Base-by-base conservation (phyloP, 2,329 filamentous ascomycete genomes). In the Trichoderma simmonsii region DNA sequence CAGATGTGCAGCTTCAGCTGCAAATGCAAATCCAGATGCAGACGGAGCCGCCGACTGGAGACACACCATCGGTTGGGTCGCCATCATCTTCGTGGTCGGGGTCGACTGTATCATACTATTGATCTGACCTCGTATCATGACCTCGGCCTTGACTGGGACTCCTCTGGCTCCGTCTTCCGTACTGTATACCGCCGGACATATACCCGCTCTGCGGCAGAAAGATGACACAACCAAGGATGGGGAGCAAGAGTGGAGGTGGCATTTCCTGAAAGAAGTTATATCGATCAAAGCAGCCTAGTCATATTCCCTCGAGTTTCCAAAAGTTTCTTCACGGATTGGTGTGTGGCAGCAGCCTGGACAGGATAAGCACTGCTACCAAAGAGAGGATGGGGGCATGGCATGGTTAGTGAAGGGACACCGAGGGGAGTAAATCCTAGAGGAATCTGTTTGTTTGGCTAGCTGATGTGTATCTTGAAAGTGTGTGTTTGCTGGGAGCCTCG, bases 31-130 rank as follows among this genome's bases (percentile, higher is more conserved):
- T 34, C 4, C 66, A 69, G 66, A 51, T 43, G 60, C 68, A 57
- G 32, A 28, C 59, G 26, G 69, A 48, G n/a, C 21, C 61, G 4
- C 28, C 69, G 39, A 28, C 51, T 54, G 48, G 61, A 32, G 69
- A 71, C 26, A 28, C 51, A 8, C 69, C 51, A 28, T 34, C 61
- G 9, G 69, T 21, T 26, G 51, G 61, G 34, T 65, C 69, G 24
- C 69, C 69, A n/a, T 39, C 51, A 18, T 60, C 69, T 21, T 62
- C 67, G 26, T 71, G 69, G 69, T 71, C 69, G 48, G 69, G 61
- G 34, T 71, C 69, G 34, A 48, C 69, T n/a, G 61, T 60, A 21
- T 71, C 61, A 15, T 71, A 62, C 43, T 71, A 67, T 57, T 59
- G 51, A 65, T 14, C 30, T 18, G 51, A 65, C 26, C 21, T 24